Conservation (phyloP, 169 alveolate genomes). For the Plasmodium cynomolgi region DNA sequence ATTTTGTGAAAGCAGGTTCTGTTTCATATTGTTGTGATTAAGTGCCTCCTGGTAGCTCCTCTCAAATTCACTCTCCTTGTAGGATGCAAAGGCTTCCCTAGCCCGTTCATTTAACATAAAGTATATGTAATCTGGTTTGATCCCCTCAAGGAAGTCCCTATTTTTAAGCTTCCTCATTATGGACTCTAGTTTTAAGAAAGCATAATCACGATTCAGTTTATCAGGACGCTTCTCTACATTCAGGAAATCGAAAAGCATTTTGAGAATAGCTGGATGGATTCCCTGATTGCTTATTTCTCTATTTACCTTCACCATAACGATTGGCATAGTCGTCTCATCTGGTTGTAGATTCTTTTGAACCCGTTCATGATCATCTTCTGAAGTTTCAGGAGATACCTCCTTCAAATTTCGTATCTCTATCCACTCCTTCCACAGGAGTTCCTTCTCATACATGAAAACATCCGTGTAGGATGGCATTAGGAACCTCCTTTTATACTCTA, state of each 20-base stretch:
- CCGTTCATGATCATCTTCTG: slow-evolving; percentile 11
- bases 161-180: slow-evolving; percentile 77
- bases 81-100: slow-evolving; percentile 42
- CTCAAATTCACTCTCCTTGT: slow-evolving; percentile 76
- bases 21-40: slow-evolving; percentile 32
- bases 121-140: slow-evolving; percentile 85
- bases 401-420: slow-evolving; percentile 17
- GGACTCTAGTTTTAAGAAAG: slow-evolving; percentile 79
- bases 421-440: slow-evolving; percentile 59
- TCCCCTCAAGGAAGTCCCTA: slow-evolving; percentile 83
- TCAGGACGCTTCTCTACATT: slow-evolving; percentile 26
- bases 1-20: slow-evolving; percentile 44
- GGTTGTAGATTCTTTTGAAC: slow-evolving; percentile 61
- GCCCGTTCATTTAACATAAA: slow-evolving; percentile 77
- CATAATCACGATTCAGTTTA: slow-evolving; percentile 75
- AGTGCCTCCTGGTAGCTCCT: slow-evolving; percentile 8
- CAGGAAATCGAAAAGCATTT: slow-evolving; percentile 85
- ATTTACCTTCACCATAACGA: slow-evolving; percentile 77
- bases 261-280: slow-evolving; percentile 85
- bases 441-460: slow-evolving; percentile 79
- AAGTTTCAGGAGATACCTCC: slow-evolving; percentile 54
- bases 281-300: slow-evolving; percentile 84
- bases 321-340: slow-evolving; percentile 80
- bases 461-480: slow-evolving; percentile 84
- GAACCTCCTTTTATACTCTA: slow-evolving; percentile 81